phyloP scores from a whole-genome alignment of 495 filamentous ascomycete genomes.

The Usnea hakonensis region DNA sequence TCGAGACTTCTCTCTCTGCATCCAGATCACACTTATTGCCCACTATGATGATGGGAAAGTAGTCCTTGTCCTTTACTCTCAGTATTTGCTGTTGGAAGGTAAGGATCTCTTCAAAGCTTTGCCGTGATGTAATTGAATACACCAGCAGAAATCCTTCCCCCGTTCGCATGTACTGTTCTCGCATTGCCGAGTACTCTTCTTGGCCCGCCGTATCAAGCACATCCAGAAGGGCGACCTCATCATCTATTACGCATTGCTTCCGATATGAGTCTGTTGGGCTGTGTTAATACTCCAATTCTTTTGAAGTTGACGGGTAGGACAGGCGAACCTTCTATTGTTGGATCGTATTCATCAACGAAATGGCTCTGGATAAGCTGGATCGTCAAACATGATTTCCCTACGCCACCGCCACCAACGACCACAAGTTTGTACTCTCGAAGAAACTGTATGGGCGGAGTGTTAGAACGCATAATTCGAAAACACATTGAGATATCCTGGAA shows the following conservation, averaged over 20 bases:
- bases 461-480: slow-evolving; percentile 18
- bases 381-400: slow-evolving; percentile 98
- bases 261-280: slow-evolving; percentile 79
- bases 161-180: slow-evolving; percentile 99
- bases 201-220: slow-evolving; percentile 97
- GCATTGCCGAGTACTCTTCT: slow-evolving; percentile 98
- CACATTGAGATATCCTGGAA: not conserved
- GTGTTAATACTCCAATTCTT: slow-evolving; percentile 6
- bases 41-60: slow-evolving; percentile 99
- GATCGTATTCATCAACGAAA: slow-evolving; percentile 99
- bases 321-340: slow-evolving; percentile 87
- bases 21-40: slow-evolving; percentile 99
- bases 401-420: slow-evolving; percentile 94
- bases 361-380: slow-evolving; percentile 98
- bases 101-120: slow-evolving; percentile 96
- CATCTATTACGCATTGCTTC: slow-evolving; percentile 98
- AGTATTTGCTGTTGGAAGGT: slow-evolving; percentile 99
- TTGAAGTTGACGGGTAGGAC: not conserved
- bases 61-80: slow-evolving; percentile 97
- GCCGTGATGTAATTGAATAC: slow-evolving; percentile 94
- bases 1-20: slow-evolving; percentile 76
- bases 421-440: slow-evolving; percentile 98
- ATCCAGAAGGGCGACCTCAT: slow-evolving; percentile 93
- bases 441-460: slow-evolving; percentile 52
- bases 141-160: slow-evolving; percentile 97